Evolutionary conservation across 345 rosid species (phyloP).

Genomic region (Aethionema arabicum): DNA sequence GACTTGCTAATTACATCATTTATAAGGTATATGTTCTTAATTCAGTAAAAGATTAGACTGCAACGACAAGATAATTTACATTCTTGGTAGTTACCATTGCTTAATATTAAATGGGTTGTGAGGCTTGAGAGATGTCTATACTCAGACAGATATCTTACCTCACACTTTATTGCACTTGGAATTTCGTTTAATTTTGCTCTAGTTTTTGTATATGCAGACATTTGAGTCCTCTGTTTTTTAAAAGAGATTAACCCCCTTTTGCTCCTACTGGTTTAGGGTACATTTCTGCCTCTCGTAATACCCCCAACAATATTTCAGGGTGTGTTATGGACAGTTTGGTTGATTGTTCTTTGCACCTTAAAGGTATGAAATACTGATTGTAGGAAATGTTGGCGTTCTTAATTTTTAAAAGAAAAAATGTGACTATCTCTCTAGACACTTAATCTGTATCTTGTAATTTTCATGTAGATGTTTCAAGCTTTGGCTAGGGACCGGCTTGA

Average conservation of each 20-base stretch:
- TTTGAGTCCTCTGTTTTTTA: slow-evolving; percentile 6
- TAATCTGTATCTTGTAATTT: slow-evolving; percentile 26
- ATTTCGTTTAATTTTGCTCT: not conserved
- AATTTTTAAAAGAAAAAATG: slow-evolving; percentile 11
- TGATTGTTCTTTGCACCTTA: slow-evolving; percentile 75
- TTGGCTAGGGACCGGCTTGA: slow-evolving; percentile 97
- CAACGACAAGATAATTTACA: not conserved
- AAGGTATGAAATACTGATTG: slow-evolving; percentile 53
- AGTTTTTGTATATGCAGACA: not conserved
- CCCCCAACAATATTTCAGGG: slow-evolving; percentile 82
- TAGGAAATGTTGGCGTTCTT: slow-evolving; percentile 19
- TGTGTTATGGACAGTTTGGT: slow-evolving; percentile 89
- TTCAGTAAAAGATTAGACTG: slow-evolving; percentile 13
- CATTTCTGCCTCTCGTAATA: slow-evolving; percentile 81
- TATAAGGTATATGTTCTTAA: slow-evolving; percentile 69
- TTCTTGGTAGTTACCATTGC: slow-evolving; percentile 13
- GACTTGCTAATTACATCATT: slow-evolving; percentile 87
- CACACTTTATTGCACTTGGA: slow-evolving; percentile 11
- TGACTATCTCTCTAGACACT: slow-evolving; percentile 5
- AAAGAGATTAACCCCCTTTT: slow-evolving; percentile 1
- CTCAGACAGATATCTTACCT: slow-evolving; percentile 13
- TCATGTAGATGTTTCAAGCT: slow-evolving; percentile 92
- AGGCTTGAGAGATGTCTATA: slow-evolving; percentile 16
- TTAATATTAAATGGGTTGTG: slow-evolving; percentile 11
- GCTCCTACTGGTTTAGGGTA: slow-evolving; percentile 52